These are phyloP conservation scores for Penicillium sp. DNA, from an alignment of 2,329 filamentous ascomycete species.

Conservation along the genomic window DNA sequence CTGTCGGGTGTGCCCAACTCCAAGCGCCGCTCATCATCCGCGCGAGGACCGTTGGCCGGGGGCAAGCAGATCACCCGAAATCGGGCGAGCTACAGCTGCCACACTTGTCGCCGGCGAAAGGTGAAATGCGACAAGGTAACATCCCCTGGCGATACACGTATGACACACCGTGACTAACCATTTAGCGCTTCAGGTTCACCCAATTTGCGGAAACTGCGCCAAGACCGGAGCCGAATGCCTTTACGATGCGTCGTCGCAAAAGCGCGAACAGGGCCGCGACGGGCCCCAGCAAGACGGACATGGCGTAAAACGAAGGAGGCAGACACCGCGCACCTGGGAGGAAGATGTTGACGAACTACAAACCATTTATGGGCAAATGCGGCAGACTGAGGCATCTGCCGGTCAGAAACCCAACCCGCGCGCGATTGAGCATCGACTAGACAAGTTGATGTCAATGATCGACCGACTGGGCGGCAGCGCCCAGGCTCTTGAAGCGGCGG, in stretches of 20 bases:
- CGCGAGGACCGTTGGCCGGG: conserved; percentile 21
- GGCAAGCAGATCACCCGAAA: conserved; percentile 50
- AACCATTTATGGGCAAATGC: conserved; percentile 32
- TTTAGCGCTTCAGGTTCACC: conserved; percentile 38
- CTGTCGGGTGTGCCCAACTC: conserved; percentile 5
- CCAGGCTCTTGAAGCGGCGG: conserved; percentile 27
- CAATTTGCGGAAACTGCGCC: conserved; percentile 46
- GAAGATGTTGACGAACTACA: conserved; percentile 36
- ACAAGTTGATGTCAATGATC: conserved; percentile 47
- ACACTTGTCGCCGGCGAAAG: conserved; percentile 48
- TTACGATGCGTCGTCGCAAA: conserved; percentile 40
- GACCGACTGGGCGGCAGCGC: conserved; percentile 42
- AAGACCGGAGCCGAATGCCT: conserved; percentile 46
- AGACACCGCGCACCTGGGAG: conserved; percentile 27
- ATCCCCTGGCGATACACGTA: background rate
- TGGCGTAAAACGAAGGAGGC: conserved; percentile 39
- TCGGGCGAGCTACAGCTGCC: conserved; percentile 49
- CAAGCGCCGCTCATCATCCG: conserved; percentile 5
- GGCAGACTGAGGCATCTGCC: conserved; percentile 22
- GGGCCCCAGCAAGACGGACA: conserved; percentile 20
- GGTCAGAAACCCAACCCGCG: conserved; percentile 32
- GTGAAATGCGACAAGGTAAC: conserved; percentile 49
- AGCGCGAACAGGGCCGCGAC: conserved; percentile 17
- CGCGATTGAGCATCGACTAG: conserved; percentile 45
- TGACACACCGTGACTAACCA: background rate